Base-by-base conservation (phyloP, 495 filamentous ascomycete genomes). In the Talaromyces ruber region DNA sequence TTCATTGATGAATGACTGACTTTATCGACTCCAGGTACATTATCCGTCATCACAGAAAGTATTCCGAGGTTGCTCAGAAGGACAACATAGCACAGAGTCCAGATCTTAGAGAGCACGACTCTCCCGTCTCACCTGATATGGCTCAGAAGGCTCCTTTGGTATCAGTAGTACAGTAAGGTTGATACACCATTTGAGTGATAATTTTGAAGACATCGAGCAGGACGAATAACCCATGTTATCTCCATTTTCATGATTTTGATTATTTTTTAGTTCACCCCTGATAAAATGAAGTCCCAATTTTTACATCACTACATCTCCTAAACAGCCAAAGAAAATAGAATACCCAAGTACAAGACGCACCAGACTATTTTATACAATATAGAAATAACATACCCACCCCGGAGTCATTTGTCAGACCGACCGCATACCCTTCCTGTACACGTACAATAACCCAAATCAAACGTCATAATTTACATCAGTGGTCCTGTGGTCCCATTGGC, bases 11-110 rank as follows among this genome's bases (percentile, higher is more conserved):
- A 1, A 6, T 54, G 25, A n/a, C 53, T 56, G 28, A 56, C 54
- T 32, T 1, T 34, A 22, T 32, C 18, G 9, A 21, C 6, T 32
- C 25, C 6, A 57, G 54, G 54, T 57, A 57, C 28, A 22, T 21
- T n/a, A 57, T 57, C 29, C 29, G 29, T 3, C 29, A 57, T 34
- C 54, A 12, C 34, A 57, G 54, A 14, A 57, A 34, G 54, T 57
- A 57, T 14, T 57, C 54, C n/a, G 54, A 57, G 54, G 54, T 57
- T 34, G 14, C 54, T 25, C 54, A 57, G 22, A 57, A 6, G 25
- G 21, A 53, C n/a, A 53, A 28, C 14, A n/a, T 53, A 53, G 2
- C 50, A 53, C 50, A 24, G 11, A 53, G 29, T 22, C 54, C 54
- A 16, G 54, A 34, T 32, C 16, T 34, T 4, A 57, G 26, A 34